Percentiles rank a stretch among this genome's conserved stretches.
Evolutionary conservation across 2,329 filamentous ascomycete species (phyloP).

Genomic region (Exutisphaerella laricina): DNA sequence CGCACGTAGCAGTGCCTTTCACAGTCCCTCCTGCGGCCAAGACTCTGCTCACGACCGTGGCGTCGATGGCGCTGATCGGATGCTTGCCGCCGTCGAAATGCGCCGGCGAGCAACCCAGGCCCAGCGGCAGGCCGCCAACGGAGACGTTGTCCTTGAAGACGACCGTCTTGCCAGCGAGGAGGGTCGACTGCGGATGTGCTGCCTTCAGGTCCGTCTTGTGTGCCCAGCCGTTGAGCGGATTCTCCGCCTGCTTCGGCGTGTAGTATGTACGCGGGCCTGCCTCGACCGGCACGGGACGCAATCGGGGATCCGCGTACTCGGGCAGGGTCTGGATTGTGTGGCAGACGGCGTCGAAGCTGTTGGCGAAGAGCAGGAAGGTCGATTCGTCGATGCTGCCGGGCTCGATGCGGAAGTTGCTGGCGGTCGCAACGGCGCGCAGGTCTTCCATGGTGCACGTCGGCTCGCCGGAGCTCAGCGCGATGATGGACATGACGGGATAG

Average conservation of each 20-base stretch:
- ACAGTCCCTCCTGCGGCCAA: conserved; percentile 41
- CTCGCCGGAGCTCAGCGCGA: conserved; percentile 25
- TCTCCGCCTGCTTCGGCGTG: conserved; percentile 28
- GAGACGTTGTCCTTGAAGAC: conserved; percentile 48
- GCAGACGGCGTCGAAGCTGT: conserved; percentile 28
- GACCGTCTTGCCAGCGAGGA: conserved; percentile 31
- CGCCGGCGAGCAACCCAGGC: conserved; percentile 38
- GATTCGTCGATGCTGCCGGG: conserved; percentile 20
- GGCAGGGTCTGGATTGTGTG: conserved; percentile 29
- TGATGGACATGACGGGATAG: conserved; percentile 30
- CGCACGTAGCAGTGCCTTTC: conserved; percentile 44
- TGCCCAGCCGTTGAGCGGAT: conserved; percentile 43
- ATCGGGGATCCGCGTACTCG: conserved; percentile 36
- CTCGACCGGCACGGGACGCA: conserved; percentile 28
- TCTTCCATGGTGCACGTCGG: conserved; percentile 27
- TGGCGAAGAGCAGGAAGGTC: conserved; percentile 26
- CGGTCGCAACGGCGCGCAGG: conserved; percentile 19
- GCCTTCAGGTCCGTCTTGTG: conserved; percentile 34
- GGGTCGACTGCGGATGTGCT: conserved; percentile 17
- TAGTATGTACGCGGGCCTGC: conserved; percentile 23
- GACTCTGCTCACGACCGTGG: conserved; percentile 41
- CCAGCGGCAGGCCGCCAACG: conserved; percentile 42
- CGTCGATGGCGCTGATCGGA: conserved; percentile 38
- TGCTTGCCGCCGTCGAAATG: conserved; percentile 37
- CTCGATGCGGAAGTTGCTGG: conserved; percentile 24